A percentile compares a stretch with the other conserved stretches of the same genome.
Conservation (phyloP, 129 eudicot species). For the Scalesia atractyloides region DNA sequence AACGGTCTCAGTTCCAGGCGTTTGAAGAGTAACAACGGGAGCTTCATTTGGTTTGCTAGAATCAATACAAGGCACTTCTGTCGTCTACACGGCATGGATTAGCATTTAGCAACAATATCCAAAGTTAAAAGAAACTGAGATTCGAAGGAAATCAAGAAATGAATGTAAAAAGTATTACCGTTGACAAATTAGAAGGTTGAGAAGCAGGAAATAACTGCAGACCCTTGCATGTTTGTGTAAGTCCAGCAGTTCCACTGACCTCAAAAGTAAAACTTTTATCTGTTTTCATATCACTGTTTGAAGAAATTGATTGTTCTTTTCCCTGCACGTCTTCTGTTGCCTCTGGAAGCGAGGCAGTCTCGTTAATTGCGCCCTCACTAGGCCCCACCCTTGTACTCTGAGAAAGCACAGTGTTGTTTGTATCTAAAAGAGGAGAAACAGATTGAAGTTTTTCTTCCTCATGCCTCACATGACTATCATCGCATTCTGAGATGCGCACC, state of each 20-base stretch:
- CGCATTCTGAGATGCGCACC: slow-evolving; percentile 3
- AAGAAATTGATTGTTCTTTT: slow-evolving; percentile 22
- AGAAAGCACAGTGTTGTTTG: slow-evolving; percentile 35
- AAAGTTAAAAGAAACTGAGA: background rate
- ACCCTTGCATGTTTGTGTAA: slow-evolving; percentile 35
- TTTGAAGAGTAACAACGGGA: slow-evolving; percentile 29
- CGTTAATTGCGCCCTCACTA: slow-evolving; percentile 25
- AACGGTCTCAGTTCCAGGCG: slow-evolving; percentile 26
- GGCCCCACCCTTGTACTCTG: slow-evolving; percentile 31
- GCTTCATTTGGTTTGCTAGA: slow-evolving; percentile 33
- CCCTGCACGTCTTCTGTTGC: slow-evolving; percentile 19
- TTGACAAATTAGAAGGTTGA: slow-evolving; percentile 35
- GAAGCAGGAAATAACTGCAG: slow-evolving; percentile 1
- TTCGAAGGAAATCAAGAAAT: slow-evolving; percentile 12
- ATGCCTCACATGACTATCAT: slow-evolving; percentile 19
- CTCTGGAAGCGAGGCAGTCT: slow-evolving; percentile 26
- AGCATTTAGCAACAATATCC: slow-evolving; percentile 5
- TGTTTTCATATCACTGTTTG: slow-evolving; percentile 35
- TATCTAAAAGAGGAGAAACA: slow-evolving; percentile 27
- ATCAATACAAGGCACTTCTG: slow-evolving; percentile 42
- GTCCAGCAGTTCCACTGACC: slow-evolving; percentile 44
- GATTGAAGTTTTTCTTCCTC: slow-evolving; percentile 43
- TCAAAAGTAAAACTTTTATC: slow-evolving; percentile 62
- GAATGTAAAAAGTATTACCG: slow-evolving; percentile 25
- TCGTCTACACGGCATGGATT: slow-evolving; percentile 38